Base-by-base conservation (phyloP, 768 basidiomycete species). In the Xerocomellus intermedius region DNA sequence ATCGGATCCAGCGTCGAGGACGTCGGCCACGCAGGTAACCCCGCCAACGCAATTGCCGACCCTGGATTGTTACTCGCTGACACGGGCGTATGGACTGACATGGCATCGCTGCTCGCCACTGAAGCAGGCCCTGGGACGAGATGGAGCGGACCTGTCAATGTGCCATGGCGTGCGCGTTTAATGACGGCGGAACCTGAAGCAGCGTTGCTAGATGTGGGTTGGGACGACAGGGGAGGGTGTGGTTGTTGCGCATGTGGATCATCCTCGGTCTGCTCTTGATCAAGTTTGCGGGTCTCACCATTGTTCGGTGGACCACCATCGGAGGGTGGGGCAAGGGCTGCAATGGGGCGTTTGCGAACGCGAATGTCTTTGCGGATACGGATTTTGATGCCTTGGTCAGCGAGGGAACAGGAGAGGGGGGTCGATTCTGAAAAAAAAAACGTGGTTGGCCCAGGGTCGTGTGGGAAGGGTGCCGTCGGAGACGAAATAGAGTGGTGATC, bases 341-440 rank as follows among this genome's bases (percentile, higher is more conserved):
- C 74, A 24, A 77, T 77, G 5, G 85, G 82, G 12, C 85, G 77
- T 68, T 91, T 92, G 58, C 91, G 82, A 24, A 89, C 86, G 1
- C 91, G 85, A 35, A 94, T 91, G 55, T 95, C 92, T 70, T 94
- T 95, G 35, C 94, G 83, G 50, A 95, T 95, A 30, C 93, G 86
- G 50, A 96, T 94, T 73, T 95, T 96, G 73, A 95, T 93, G 22
- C 94, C 94, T 72, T 95, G 94, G 66, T 95, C 93, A n/a, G 93
- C 92, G 51, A 95, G 82, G 0, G 91, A 90, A 60, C 87, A 91
- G 2, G 94, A 95, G 1, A 96, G 79, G 4, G 87, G 84, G 0
- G 94, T 94, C 5, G 91, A 94, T 73, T 94, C 94, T 94, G 9
- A 10, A 35, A 37, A 37, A 38, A 33, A 50, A 42, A 35, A 54